Conservation (phyloP, 768 basidiomycete genomes). For the Panaeolus cyanescens region DNA sequence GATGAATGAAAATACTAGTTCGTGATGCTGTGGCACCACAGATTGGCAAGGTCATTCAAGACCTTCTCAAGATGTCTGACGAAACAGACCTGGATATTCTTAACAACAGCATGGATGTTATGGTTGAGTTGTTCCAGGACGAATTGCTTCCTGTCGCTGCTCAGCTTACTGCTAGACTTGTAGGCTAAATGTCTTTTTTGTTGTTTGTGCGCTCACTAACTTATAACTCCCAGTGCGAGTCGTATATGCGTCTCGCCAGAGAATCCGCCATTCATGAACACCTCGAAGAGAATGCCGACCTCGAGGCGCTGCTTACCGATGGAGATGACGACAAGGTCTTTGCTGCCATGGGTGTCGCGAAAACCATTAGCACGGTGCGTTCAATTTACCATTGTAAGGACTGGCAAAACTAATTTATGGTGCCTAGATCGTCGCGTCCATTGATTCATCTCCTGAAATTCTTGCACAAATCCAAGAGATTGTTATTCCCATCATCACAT, state of each 20-base stretch:
- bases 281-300: constrained; percentile 49
- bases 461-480: constrained; percentile 80
- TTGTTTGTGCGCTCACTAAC: neutral
- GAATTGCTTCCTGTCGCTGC: constrained; percentile 86
- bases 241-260: constrained; percentile 76
- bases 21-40: constrained; percentile 69
- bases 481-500: constrained; percentile 74
- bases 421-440: constrained; percentile 67
- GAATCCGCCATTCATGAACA: constrained; percentile 65
- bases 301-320: constrained; percentile 55
- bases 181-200: constrained; percentile 35
- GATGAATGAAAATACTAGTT: constrained; percentile 42
- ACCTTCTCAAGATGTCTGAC: constrained; percentile 87
- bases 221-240: constrained; percentile 59
- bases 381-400: neutral
- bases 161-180: constrained; percentile 76
- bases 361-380: constrained; percentile 79
- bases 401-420: neutral
- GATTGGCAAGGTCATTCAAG: constrained; percentile 88
- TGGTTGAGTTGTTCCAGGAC: constrained; percentile 84
- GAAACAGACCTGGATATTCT: constrained; percentile 89
- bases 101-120: constrained; percentile 79
- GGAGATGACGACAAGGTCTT: constrained; percentile 86
- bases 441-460: constrained; percentile 75
- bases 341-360: constrained; percentile 84